Percentiles rank a stretch among this genome's conserved stretches.
Evolutionary conservation across 2,329 filamentous ascomycete species (phyloP).

Genomic region (Hypoxylon sp.): DNA sequence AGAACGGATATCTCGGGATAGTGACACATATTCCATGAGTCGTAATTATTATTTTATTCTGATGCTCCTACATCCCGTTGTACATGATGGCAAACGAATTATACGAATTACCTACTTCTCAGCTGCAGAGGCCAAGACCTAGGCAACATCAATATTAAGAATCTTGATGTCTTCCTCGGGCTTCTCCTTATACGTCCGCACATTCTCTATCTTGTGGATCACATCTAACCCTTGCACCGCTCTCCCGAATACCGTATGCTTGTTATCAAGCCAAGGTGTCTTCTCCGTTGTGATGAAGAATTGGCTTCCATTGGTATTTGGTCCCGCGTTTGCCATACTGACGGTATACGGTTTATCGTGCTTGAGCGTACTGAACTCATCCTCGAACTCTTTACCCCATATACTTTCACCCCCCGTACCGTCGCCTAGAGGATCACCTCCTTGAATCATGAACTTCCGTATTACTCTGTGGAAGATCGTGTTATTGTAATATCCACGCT

Average conservation of each 20-base stretch:
- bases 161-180: constrained; percentile 98
- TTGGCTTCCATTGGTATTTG: constrained; percentile 93
- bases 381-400: constrained; percentile 90
- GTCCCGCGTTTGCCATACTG: constrained; percentile 97
- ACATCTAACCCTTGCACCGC: constrained; percentile 92
- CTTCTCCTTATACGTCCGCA: constrained; percentile 86
- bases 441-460: constrained; percentile 97
- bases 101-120: too few species aligned
- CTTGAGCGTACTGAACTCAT: constrained; percentile 89
- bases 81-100: too few species aligned
- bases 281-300: constrained; percentile 99
- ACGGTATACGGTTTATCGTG: constrained; percentile 97
- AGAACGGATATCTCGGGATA: too few species aligned
- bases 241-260: constrained; percentile 95
- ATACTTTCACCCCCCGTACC: constrained; percentile 91
- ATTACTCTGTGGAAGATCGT: constrained; percentile 98
- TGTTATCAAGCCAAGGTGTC: constrained; percentile 93
- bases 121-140: constrained; percentile 34
- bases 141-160: constrained; percentile 78
- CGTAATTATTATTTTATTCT: too few species aligned
- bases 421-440: constrained; percentile 85
- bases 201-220: constrained; percentile 94
- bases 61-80: too few species aligned
- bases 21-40: too few species aligned
- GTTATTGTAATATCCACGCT: constrained; percentile 94